These are phyloP conservation scores for Auricularia sp. DNA, from an alignment of 768 basidiomycete genomes.

Conservation along the genomic window DNA sequence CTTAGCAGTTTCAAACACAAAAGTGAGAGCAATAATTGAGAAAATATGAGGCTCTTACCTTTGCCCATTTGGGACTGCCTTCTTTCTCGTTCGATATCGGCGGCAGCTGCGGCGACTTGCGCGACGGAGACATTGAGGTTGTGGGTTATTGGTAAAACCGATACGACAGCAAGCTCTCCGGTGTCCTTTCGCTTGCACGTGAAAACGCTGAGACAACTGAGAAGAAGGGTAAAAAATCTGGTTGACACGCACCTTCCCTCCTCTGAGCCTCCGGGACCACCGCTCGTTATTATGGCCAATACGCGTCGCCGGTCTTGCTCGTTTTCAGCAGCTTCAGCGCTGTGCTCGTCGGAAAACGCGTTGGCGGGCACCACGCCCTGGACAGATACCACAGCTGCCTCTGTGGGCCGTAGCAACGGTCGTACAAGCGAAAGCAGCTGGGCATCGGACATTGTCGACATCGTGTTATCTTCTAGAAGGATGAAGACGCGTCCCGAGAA, in stretches of 20 bases:
- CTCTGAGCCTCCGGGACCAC: neutral
- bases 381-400: neutral
- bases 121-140: neutral
- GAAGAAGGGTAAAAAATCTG: neutral
- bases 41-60: neutral
- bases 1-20: neutral
- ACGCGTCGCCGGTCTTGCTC: neutral
- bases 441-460: neutral
- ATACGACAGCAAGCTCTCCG: neutral
- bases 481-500: neutral
- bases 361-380: neutral
- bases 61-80: neutral
- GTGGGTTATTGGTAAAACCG: neutral
- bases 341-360: neutral
- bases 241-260: neutral
- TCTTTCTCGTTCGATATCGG: neutral
- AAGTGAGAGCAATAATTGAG: neutral
- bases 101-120: neutral
- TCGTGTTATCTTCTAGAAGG: neutral
- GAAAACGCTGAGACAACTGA: neutral
- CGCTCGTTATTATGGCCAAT: neutral
- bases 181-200: neutral
- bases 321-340: neutral
- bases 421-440: neutral
- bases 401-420: neutral